These are phyloP conservation scores for Dactylellina drechsleri DNA, from an alignment of 2,329 filamentous ascomycete species.

Conservation along the genomic window DNA sequence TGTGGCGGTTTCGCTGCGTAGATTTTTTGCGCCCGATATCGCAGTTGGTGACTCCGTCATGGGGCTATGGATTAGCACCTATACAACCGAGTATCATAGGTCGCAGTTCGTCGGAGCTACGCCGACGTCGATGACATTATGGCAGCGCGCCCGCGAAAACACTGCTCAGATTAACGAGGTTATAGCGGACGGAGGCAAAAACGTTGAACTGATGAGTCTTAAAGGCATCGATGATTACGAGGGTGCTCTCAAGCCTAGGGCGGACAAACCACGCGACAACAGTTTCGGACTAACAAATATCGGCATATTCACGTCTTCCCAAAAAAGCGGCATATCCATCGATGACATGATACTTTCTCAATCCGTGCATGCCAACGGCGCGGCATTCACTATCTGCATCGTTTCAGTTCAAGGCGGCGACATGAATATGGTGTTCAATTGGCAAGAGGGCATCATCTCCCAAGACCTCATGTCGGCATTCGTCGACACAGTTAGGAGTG, in stretches of 20 bases:
- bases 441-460: conserved; percentile 30
- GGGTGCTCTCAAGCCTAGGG: conserved; percentile 18
- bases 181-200: conserved; percentile 22
- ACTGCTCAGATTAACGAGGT: conserved; percentile 32
- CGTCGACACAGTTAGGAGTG: conserved; percentile 5
- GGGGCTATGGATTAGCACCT: conserved; percentile 43
- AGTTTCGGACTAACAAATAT: conserved; percentile 43
- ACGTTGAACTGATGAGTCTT: conserved; percentile 44
- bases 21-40: conserved; percentile 29
- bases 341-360: conserved; percentile 48
- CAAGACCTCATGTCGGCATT: conserved; percentile 20
- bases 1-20: conserved; percentile 42
- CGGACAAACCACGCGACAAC: conserved; percentile 35
- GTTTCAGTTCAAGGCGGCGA: conserved; percentile 33
- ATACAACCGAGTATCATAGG: conserved; percentile 33
- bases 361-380: conserved; percentile 35
- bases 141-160: conserved; percentile 19
- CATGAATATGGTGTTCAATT: conserved; percentile 49
- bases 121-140: not conserved
- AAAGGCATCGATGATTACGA: conserved; percentile 37
- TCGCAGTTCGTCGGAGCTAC: conserved; percentile 22
- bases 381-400: conserved; percentile 40
- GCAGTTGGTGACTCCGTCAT: conserved; percentile 38
- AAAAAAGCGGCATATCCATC: not conserved
- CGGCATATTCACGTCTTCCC: conserved; percentile 14